Conservation (phyloP, 805 yeast species). For the Kluyveromyces aestuarii region DNA sequence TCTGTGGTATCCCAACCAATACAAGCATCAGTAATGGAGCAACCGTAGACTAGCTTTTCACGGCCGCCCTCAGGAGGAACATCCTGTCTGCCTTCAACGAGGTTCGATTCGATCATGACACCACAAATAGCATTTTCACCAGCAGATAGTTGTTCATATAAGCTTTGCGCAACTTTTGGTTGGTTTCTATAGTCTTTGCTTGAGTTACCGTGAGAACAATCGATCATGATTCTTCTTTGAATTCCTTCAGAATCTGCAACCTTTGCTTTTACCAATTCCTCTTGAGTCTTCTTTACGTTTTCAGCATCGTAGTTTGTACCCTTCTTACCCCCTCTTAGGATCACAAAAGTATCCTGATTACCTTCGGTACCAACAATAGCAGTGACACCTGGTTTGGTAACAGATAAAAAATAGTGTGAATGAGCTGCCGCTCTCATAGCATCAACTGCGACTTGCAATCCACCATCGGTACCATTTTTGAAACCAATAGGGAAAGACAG, state of each 20-base stretch:
- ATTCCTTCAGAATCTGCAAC: conserved; percentile 33
- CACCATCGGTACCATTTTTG: conserved; percentile 97
- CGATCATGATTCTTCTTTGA: conserved; percentile 80
- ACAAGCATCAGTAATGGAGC: conserved; percentile 96
- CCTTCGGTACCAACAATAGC: conserved; percentile 96
- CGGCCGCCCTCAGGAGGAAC: conserved; percentile 76
- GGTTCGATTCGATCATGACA: conserved; percentile 91
- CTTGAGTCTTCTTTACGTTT: conserved; percentile 59
- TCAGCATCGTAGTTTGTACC: conserved; percentile 85
- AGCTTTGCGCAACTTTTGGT: conserved; percentile 72
- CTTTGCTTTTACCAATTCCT: conserved; percentile 43
- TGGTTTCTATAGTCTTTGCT: conserved; percentile 86
- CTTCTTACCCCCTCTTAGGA: conserved; percentile 89
- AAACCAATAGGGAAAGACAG: conserved; percentile 96
- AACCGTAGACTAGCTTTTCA: conserved; percentile 74
- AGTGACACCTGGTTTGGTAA: conserved; percentile 92
- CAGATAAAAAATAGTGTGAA: conserved; percentile 90
- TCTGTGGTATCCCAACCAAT: conserved; percentile 84
- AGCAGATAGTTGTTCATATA: conserved; percentile 66
- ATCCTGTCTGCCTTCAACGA: conserved; percentile 88
- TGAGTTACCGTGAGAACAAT: conserved; percentile 96
- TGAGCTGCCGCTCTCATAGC: conserved; percentile 88
- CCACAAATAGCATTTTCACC: conserved; percentile 83
- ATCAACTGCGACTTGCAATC: conserved; percentile 87
- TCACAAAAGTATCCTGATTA: conserved; percentile 81